Evolutionary conservation across 257 asterid species (phyloP).

Genomic region (Petunia secreta): DNA sequence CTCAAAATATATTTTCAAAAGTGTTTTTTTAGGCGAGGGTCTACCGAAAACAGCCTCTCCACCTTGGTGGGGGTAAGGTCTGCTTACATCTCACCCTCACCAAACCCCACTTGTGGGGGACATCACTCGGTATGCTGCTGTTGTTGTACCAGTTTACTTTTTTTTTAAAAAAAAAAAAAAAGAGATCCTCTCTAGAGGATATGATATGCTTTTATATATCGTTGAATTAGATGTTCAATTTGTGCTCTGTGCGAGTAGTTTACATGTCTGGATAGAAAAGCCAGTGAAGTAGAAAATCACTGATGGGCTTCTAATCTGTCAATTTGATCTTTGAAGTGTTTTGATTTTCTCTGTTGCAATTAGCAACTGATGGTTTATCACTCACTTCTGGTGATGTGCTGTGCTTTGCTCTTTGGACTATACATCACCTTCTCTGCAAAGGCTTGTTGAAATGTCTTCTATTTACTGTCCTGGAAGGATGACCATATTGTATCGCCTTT

Average conservation of each 20-base stretch:
- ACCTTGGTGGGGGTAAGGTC: too few relatives aligned
- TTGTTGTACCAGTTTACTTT: too few relatives aligned
- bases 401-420: neutral
- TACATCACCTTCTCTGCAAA: neutral
- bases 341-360: constrained; percentile 45
- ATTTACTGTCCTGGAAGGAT: neutral
- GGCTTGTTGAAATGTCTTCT: constrained; percentile 11
- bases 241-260: constrained; percentile 33
- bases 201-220: constrained; percentile 23
- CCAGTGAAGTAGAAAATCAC: constrained; percentile 33
- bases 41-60: too few relatives aligned
- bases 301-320: constrained; percentile 42
- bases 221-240: constrained; percentile 44
- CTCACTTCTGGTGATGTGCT: neutral
- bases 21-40: too few relatives aligned
- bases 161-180: too few relatives aligned
- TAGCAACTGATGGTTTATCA: neutral
- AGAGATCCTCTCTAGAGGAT: neutral
- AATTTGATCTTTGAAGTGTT: constrained; percentile 44
- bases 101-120: too few relatives aligned
- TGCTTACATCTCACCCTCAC: too few relatives aligned
- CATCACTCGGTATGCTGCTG: too few relatives aligned
- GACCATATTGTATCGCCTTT: neutral
- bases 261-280: constrained; percentile 51
- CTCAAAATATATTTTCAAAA: too few relatives aligned